Percentiles rank a stretch among this genome's conserved stretches.
Evolutionary conservation across 2,329 filamentous ascomycete species (phyloP).

Genomic region (Aspergillus pseudoterreus): DNA sequence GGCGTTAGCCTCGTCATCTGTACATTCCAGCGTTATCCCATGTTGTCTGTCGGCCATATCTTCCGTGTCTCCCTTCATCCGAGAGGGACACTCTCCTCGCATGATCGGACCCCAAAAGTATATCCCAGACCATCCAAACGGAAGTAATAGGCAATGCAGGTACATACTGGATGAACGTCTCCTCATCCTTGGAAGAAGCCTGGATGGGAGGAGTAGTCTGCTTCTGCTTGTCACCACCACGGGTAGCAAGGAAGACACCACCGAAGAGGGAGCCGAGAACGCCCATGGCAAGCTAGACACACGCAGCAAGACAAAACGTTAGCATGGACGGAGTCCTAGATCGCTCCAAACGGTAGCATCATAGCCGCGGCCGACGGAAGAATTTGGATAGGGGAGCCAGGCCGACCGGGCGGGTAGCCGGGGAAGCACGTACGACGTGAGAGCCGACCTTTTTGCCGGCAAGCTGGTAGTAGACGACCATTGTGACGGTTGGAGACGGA

Average conservation of each 20-base stretch:
- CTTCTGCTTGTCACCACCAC: slow-evolving; percentile 44
- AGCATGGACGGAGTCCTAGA: slow-evolving; percentile 6
- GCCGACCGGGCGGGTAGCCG: slow-evolving; percentile 2
- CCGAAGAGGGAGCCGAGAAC: slow-evolving; percentile 51
- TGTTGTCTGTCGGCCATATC: neutral
- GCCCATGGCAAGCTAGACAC: slow-evolving; percentile 57
- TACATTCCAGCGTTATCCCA: neutral
- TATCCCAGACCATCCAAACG: neutral
- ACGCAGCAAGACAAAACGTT: slow-evolving; percentile 8
- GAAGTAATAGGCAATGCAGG: neutral
- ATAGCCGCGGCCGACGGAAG: slow-evolving; percentile 14
- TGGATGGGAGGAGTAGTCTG: slow-evolving; percentile 56
- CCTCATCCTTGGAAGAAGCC: slow-evolving; percentile 64
- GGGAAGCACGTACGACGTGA: slow-evolving; percentile 44
- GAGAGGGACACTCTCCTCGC: neutral
- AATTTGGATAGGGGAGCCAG: slow-evolving; percentile 10
- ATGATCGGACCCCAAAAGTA: neutral
- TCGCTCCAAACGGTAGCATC: neutral
- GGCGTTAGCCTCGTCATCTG: neutral
- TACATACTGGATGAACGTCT: slow-evolving; percentile 65
- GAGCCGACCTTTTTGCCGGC: slow-evolving; percentile 52
- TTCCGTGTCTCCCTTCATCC: neutral
- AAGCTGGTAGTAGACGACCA: slow-evolving; percentile 52
- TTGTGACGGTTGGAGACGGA: slow-evolving; percentile 33
- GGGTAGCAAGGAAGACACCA: slow-evolving; percentile 43